These are phyloP conservation scores for Solanum rostratum DNA, from an alignment of 257 asterid species.

Conservation along the genomic window DNA sequence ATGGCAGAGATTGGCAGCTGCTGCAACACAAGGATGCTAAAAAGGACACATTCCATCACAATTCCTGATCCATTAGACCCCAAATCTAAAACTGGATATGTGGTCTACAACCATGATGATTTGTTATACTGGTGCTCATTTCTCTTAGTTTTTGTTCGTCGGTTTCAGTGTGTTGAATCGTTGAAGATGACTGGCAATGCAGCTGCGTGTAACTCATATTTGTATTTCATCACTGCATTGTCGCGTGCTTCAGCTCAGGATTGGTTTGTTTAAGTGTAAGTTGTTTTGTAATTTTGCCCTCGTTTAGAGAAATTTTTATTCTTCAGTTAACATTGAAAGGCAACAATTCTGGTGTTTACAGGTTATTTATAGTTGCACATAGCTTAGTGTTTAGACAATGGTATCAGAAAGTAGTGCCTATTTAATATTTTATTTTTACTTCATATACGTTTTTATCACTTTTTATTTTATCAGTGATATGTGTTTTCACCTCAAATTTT, in stretches of 20 bases:
- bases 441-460: background rate
- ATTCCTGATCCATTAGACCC: background rate
- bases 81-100: background rate
- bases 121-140: slow-evolving; percentile 21
- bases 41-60: background rate
- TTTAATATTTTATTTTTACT: background rate
- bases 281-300: slow-evolving; percentile 13
- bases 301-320: slow-evolving; percentile 7
- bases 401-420: background rate
- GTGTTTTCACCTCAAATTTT: background rate
- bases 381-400: background rate
- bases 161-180: slow-evolving; percentile 18
- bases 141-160: background rate
- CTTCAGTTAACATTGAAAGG: background rate
- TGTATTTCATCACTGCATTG: slow-evolving; percentile 12
- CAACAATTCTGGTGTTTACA: background rate
- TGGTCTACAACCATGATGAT: background rate
- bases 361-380: background rate
- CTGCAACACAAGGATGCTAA: slow-evolving; percentile 10
- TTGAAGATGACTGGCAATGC: slow-evolving; percentile 19
- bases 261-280: slow-evolving; percentile 26
- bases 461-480: background rate
- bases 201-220: slow-evolving; percentile 38
- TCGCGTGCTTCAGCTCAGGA: slow-evolving; percentile 19
- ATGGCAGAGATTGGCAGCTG: slow-evolving; percentile 29